Conservation (phyloP, 306 rosid genomes). For the Inga oerstediana region DNA sequence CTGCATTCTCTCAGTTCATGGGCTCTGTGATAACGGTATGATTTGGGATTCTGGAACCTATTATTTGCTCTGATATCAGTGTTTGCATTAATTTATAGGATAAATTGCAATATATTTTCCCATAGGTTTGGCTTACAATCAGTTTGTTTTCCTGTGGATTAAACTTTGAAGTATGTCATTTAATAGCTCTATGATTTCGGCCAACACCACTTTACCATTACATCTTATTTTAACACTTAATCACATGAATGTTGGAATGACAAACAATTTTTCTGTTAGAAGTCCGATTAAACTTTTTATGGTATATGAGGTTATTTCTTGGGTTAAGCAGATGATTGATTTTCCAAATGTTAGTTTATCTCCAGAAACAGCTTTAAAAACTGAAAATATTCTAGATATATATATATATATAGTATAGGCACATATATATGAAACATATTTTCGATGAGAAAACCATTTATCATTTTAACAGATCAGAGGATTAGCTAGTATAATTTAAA, state of each 20-base stretch:
- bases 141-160: not conserved
- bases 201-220: not conserved
- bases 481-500: not conserved
- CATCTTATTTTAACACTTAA: not conserved
- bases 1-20: constrained; percentile 23
- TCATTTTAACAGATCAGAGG: not conserved
- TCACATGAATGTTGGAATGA: not conserved
- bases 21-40: constrained; percentile 75
- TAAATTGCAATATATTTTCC: not conserved
- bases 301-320: not conserved
- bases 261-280: not conserved
- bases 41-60: not conserved
- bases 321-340: not conserved
- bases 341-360: not conserved
- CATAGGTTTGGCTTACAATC: not conserved
- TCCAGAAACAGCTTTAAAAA: not conserved
- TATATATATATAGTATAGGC: not conserved
- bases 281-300: not conserved
- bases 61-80: constrained; percentile 1
- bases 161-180: not conserved
- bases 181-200: not conserved
- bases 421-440: not conserved
- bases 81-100: not conserved
- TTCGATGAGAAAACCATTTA: not conserved
- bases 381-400: not conserved